Evolutionary conservation across 768 basidiomycete species (phyloP), one percentile per base, ranked within the genome.

Genomic region (Mycena metata): DNA sequence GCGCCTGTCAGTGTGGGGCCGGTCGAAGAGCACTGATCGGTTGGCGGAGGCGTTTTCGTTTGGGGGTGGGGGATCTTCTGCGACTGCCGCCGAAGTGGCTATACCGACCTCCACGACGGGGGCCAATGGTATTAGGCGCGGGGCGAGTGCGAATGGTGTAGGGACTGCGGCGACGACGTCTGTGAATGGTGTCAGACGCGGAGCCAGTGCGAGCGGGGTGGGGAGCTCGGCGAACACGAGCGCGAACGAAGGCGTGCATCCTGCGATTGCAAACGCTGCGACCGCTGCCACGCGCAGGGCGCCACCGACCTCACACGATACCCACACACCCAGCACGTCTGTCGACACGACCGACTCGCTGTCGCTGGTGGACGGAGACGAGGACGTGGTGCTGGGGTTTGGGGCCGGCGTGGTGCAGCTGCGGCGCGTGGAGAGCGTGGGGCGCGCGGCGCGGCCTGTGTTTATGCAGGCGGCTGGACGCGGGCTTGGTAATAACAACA

Each of bases 371-470:
- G 60, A 35, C 21, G 65, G 23, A 16, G 46, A n/a, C 19, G 49
- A 9, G 17, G 36, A 33, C 36, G 36, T 57, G n/a, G 66, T 9
- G 54, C 19, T 16, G 6, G 47, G 23, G 3, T 41, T 30, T 33
- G 30, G 16, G 43, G 33, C 41, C 6, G 43, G 35, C 26, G 46
- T 17, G 58, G 59, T 61, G 43, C 50, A 60, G 60, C 51, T 66
- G 10, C 56, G 57, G 36, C 47, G 64, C 10, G 43, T 36, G 41
- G 62, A 39, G 30, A 46, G 50, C 43, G 58, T 64, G 17, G 57
- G 24, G 33, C 56, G 36, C n/a, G 67, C 62, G 42, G 54, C 63
- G 69, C 58, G 69, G 10, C 54, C 69, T 35, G 58, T 60, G 58
- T 60, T 39, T 16, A 50, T 65, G 26, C 43, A 45, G 16, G 45